A percentile compares a stretch with the other conserved stretches of the same genome.
These are phyloP conservation scores for Quercus glauca DNA, from an alignment of 306 rosid species.

Conservation along the genomic window DNA sequence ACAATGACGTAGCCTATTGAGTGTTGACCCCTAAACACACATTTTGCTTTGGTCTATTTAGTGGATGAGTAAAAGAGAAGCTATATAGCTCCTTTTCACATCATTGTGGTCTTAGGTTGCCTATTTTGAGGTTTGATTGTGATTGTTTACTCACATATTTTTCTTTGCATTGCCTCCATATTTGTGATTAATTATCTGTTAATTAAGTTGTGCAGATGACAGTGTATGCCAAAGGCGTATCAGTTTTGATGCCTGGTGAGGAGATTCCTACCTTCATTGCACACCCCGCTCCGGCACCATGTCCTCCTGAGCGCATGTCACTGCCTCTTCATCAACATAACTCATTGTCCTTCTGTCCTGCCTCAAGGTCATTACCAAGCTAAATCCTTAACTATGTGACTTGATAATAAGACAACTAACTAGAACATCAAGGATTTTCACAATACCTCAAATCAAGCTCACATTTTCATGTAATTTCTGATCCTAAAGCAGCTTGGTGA, in stretches of 20 bases:
- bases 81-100: background rate
- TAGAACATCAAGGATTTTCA: background rate
- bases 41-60: background rate
- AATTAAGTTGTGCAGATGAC: constrained; percentile 32
- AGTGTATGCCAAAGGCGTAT: constrained; percentile 45
- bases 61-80: background rate
- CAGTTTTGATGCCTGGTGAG: constrained; percentile 79
- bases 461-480: background rate
- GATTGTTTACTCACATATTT: background rate
- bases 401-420: no score
- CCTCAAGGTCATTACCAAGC: constrained; percentile 9
- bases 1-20: background rate
- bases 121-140: background rate
- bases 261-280: constrained; percentile 65
- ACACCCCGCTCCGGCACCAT: constrained; percentile 55
- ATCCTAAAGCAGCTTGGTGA: background rate
- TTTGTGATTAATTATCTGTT: background rate
- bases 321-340: constrained; percentile 41
- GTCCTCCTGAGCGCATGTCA: constrained; percentile 32
- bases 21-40: background rate
- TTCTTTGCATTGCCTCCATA: background rate
- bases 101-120: background rate
- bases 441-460: background rate
- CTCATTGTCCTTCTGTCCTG: background rate
- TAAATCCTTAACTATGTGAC: background rate